Conservation (phyloP, 2,329 filamentous ascomycete species). For the Aspergillus jensenii region DNA sequence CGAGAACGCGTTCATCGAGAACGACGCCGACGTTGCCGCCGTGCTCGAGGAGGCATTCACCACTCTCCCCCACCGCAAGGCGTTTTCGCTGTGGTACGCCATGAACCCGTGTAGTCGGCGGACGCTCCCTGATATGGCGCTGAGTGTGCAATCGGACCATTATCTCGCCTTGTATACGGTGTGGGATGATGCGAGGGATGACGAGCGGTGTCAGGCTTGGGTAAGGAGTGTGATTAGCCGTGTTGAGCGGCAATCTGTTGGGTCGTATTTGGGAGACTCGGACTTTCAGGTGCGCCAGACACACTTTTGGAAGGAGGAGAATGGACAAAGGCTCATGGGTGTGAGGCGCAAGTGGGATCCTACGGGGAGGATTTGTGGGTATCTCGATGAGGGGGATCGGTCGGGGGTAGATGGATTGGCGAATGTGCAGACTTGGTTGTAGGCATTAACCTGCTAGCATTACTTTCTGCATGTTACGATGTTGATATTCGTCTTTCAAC, state of each 20-base stretch:
- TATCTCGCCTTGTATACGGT: slow-evolving; percentile 57
- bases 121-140: slow-evolving; percentile 51
- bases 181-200: slow-evolving; percentile 50
- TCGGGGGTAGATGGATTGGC: not conserved
- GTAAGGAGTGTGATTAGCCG: slow-evolving; percentile 41
- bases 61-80: slow-evolving; percentile 47
- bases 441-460: no score
- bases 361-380: slow-evolving; percentile 38
- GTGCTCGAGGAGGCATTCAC: slow-evolving; percentile 51
- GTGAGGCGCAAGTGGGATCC: slow-evolving; percentile 32
- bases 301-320: slow-evolving; percentile 50
- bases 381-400: slow-evolving; percentile 31
- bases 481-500: no score
- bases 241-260: slow-evolving; percentile 44
- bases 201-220: slow-evolving; percentile 47
- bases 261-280: slow-evolving; percentile 56
- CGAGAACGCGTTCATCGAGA: slow-evolving; percentile 53
- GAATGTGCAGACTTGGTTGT: not conserved
- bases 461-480: no score
- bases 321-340: slow-evolving; percentile 44
- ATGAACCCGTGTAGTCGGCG: slow-evolving; percentile 52
- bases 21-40: slow-evolving; percentile 47
- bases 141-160: slow-evolving; percentile 57
- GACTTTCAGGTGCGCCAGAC: slow-evolving; percentile 52
- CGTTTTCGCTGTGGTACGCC: slow-evolving; percentile 51